These are phyloP conservation scores for Porodaedalea pini DNA, from an alignment of 1,284 basidiomycete genomes.

Conservation along the genomic window DNA sequence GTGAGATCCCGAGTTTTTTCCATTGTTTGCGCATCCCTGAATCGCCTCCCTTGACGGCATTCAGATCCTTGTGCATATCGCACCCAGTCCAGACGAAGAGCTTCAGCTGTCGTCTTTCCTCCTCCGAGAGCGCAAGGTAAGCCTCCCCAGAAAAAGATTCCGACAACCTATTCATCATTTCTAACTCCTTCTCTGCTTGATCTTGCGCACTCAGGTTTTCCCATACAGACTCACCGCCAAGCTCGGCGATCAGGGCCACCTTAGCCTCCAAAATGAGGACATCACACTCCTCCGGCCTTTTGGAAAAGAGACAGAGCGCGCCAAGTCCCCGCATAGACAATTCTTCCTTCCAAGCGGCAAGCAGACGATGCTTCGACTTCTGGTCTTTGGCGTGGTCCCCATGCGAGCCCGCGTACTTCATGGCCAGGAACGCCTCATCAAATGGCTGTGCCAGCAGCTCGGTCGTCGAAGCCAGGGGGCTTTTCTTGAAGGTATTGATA, in stretches of 20 bases:
- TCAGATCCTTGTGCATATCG: constrained; percentile 30
- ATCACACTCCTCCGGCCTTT: too few species aligned
- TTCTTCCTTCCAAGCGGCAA: neutral
- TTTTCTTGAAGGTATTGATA: too few species aligned
- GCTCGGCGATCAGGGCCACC: too few species aligned
- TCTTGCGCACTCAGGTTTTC: constrained; percentile 19
- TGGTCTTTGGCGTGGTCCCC: constrained; percentile 13
- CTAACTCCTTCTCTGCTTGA: neutral
- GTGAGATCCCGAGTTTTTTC: neutral
- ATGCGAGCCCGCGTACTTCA: too few species aligned
- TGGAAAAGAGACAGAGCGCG: too few species aligned
- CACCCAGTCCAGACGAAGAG: constrained; percentile 26
- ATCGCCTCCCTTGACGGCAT: constrained; percentile 26
- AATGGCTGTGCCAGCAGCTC: too few species aligned
- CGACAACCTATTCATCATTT: constrained; percentile 5
- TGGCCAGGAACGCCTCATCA: too few species aligned
- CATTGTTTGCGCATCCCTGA: neutral
- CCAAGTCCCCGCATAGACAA: neutral
- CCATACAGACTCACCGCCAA: constrained; percentile 15
- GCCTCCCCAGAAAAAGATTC: constrained; percentile 21
- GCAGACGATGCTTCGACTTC: neutral
- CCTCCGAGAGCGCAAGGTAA: constrained; percentile 19
- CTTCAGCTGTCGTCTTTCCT: constrained; percentile 16
- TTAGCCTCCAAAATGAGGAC: too few species aligned
- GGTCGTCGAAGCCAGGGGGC: too few species aligned